Percentiles rank a stretch among this genome's conserved stretches.
phyloP scores from a whole-genome alignment of 2,329 filamentous ascomycete species.

The Venturia oleaginea region DNA sequence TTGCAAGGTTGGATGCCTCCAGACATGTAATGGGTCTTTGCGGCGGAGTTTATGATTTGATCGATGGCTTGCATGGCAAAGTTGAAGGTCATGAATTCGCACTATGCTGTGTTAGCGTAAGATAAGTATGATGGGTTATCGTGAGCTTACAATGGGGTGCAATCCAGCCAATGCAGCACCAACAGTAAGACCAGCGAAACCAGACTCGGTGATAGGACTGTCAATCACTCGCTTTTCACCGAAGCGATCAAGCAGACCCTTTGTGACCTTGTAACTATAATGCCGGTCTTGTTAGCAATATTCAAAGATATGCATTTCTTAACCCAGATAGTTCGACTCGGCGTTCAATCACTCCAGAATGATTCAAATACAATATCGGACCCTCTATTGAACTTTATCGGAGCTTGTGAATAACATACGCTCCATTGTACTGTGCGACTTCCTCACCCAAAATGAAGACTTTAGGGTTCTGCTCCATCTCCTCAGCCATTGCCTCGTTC shows the following conservation, averaged over 20 bases:
- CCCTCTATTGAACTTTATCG: slow-evolving; percentile 12
- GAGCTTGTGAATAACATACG: slow-evolving; percentile 42
- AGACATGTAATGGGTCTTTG: slow-evolving; percentile 99
- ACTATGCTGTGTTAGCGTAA: slow-evolving; percentile 47
- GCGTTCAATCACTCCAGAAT: neutral
- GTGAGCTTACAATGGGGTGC: slow-evolving; percentile 72
- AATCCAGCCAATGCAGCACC: slow-evolving; percentile 91
- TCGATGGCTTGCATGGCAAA: slow-evolving; percentile 99
- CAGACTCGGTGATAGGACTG: slow-evolving; percentile 95
- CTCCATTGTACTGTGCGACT: slow-evolving; percentile 99
- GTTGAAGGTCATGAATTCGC: slow-evolving; percentile 99
- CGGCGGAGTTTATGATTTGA: slow-evolving; percentile 97
- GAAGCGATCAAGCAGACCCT: slow-evolving; percentile 93
- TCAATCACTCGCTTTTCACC: slow-evolving; percentile 97
- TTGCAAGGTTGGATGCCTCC: slow-evolving; percentile 99
- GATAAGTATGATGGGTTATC: neutral
- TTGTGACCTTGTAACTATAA: slow-evolving; percentile 89
- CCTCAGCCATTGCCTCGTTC: slow-evolving; percentile 95
- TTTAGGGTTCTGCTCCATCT: slow-evolving; percentile 89
- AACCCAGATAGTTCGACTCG: neutral
- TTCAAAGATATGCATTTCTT: neutral
- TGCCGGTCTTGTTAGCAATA: slow-evolving; percentile 28
- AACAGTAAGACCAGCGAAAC: slow-evolving; percentile 87
- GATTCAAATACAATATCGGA: neutral
- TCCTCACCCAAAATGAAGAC: slow-evolving; percentile 96